Evolutionary conservation across 345 rosid genomes (phyloP).

Genomic region (Syzygium aromaticum): DNA sequence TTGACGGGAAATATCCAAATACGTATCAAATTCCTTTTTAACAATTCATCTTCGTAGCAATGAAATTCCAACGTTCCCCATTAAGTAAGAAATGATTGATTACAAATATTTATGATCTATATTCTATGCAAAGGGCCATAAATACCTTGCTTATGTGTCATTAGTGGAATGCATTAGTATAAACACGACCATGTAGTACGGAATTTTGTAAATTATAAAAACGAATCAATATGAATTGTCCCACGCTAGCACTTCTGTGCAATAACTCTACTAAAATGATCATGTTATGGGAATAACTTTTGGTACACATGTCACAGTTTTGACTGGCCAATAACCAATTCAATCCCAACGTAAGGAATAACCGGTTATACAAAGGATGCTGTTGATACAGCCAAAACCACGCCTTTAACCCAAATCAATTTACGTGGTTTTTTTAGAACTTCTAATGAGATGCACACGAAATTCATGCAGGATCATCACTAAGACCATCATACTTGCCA

Average conservation of each 20-base stretch:
- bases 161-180: neutral
- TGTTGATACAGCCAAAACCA: neutral
- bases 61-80: neutral
- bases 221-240: neutral
- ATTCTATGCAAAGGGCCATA: neutral
- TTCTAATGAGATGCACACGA: neutral
- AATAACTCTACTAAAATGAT: neutral
- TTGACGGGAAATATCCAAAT: neutral
- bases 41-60: neutral
- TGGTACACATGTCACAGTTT: neutral
- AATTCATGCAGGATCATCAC: neutral
- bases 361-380: neutral
- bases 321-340: neutral
- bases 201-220: neutral
- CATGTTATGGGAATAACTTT: neutral
- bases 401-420: neutral
- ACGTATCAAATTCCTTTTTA: neutral
- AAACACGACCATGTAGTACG: neutral
- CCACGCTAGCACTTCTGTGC: neutral
- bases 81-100: neutral
- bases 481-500: neutral
- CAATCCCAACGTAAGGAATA: neutral
- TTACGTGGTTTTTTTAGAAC: neutral
- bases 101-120: neutral
- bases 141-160: neutral